Base-by-base conservation (phyloP, 805 yeast genomes). In the Dipodascopsis uninucleata region DNA sequence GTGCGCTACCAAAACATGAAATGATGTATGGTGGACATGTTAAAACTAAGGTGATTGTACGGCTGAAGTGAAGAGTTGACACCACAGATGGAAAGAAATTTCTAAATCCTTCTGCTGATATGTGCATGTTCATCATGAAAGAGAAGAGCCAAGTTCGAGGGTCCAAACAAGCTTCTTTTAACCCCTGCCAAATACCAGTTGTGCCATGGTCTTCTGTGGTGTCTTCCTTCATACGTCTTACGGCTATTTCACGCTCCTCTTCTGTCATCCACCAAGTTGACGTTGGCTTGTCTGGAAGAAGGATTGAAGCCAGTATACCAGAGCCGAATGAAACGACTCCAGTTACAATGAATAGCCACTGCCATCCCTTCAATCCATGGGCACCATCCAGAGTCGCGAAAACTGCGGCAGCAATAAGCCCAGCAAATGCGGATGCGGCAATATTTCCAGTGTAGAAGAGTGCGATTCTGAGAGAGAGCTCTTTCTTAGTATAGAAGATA, bases 31-130 rank as follows among this genome's bases (percentile, higher is more conserved):
- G 81, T 16, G 81, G 82, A 25, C 77, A 80, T 8, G 81, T 76
- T 46, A 78, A 63, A 52, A 75, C 72, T 43, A 77, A 66, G 3
- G 81, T 74, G 31, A 71, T 67, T 31, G 75, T 68, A 39, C 70
- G 67, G 56, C 62, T 57, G 53, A 74, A 78, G 33, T 75, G 71
- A 46, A 78, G 64, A 12, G 81, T 75, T 50, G 67, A 56, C 12
- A 78, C 79, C 26, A 78, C 75, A 1, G 79, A 68, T 24, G 82
- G 82, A 67, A 76, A 77, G 61, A 75, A 78, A 58, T 77, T 73
- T 5, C 79, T 74, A 32, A 75, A 36, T 12, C 46, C 39, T 22
- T 46, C 51, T 12, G 49, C 43, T 3, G 55, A 38, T 10, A 39
- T 38, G 29, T 46, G 45, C 28, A 47, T 36, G 22, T 39, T 47